Conservation (phyloP, 2,329 filamentous ascomycete species). For the Curvularia lunata region DNA sequence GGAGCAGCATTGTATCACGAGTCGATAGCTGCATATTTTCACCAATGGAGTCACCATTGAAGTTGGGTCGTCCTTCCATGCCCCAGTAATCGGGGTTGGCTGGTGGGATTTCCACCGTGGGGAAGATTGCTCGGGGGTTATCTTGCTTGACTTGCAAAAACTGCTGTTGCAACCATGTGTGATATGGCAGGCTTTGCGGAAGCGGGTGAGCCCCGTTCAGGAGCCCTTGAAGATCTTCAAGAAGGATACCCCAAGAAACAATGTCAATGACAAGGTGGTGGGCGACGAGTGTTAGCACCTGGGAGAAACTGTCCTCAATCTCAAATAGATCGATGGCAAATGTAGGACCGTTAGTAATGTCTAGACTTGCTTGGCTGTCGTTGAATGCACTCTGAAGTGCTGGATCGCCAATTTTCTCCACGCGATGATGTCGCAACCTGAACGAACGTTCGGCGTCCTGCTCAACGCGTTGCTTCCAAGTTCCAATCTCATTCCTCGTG, state of each 20-base stretch:
- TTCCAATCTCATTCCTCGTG: slow-evolving; percentile 26
- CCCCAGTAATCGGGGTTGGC: slow-evolving; percentile 49
- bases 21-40: slow-evolving; percentile 41
- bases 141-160: slow-evolving; percentile 35
- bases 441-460: slow-evolving; percentile 34
- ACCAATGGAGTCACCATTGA: slow-evolving; percentile 42
- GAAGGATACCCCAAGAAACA: slow-evolving; percentile 50
- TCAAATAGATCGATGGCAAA: slow-evolving; percentile 53
- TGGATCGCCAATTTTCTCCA: slow-evolving; percentile 18
- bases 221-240: slow-evolving; percentile 47
- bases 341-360: slow-evolving; percentile 47
- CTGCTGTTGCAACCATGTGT: slow-evolving; percentile 47
- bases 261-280: slow-evolving; percentile 49
- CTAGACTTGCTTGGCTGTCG: slow-evolving; percentile 39
- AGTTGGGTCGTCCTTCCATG: slow-evolving; percentile 42
- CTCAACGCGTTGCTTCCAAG: slow-evolving; percentile 45
- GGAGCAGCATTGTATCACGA: slow-evolving; percentile 41
- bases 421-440: slow-evolving; percentile 31
- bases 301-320: slow-evolving; percentile 42
- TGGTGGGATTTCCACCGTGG: slow-evolving; percentile 33
- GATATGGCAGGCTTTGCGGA: slow-evolving; percentile 45
- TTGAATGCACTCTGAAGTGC: slow-evolving; percentile 34
- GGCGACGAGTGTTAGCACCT: slow-evolving; percentile 45
- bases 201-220: slow-evolving; percentile 34
- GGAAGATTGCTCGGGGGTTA: slow-evolving; percentile 34